Percentiles rank a stretch among this genome's conserved stretches.
These are phyloP conservation scores for Xylaria sp. DNA, from an alignment of 2,329 filamentous ascomycete genomes.

Conservation along the genomic window DNA sequence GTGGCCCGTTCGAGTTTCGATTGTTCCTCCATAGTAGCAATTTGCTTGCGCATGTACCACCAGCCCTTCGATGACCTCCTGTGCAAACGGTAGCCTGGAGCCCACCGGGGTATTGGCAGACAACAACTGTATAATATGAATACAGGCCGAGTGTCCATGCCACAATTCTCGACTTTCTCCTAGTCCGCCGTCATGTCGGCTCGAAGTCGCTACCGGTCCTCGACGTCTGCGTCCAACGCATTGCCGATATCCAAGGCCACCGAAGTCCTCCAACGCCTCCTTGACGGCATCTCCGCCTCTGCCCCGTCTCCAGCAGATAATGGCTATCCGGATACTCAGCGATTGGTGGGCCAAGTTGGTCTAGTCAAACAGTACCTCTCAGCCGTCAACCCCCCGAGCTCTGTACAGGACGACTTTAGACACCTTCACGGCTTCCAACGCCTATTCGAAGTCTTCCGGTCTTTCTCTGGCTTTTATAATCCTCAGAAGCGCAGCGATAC, in stretches of 20 bases:
- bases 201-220: constrained; percentile 69
- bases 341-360: constrained; percentile 66
- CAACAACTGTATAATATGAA: constrained; percentile 45
- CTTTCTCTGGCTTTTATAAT: constrained; percentile 80
- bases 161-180: constrained; percentile 31
- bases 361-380: constrained; percentile 72
- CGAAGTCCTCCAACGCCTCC: constrained; percentile 65
- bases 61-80: constrained; percentile 44
- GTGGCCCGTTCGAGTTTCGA: background rate
- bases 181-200: constrained; percentile 57
- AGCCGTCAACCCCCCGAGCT: constrained; percentile 56
- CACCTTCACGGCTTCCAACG: constrained; percentile 81
- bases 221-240: constrained; percentile 68
- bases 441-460: constrained; percentile 74
- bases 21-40: background rate
- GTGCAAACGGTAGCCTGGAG: constrained; percentile 43
- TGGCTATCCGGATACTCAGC: constrained; percentile 60
- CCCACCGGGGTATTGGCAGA: constrained; percentile 45
- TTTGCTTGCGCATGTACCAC: constrained; percentile 13
- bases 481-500: constrained; percentile 68
- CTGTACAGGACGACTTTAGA: constrained; percentile 82
- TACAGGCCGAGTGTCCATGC: constrained; percentile 27
- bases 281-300: constrained; percentile 58
- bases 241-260: constrained; percentile 68
- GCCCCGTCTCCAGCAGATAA: constrained; percentile 47